These are phyloP conservation scores for Stephania cephalantha DNA, from an alignment of 164 flowering plant species.

Conservation along the genomic window DNA sequence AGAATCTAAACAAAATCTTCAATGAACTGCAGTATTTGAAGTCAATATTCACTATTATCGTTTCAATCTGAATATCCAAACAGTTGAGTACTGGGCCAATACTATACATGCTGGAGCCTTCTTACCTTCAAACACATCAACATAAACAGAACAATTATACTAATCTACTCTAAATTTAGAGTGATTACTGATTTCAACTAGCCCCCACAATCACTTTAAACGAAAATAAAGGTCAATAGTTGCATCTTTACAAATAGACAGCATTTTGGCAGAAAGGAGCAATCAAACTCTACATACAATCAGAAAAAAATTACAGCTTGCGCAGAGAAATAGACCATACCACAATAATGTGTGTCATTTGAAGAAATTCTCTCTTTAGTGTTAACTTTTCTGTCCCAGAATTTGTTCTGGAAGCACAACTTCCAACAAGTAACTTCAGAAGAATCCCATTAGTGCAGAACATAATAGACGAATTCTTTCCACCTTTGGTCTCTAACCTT, in stretches of 20 bases:
- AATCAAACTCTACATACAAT: background rate
- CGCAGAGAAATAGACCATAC: slow-evolving; percentile 24
- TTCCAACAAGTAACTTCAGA: slow-evolving; percentile 61
- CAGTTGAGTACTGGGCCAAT: background rate
- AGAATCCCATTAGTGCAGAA: slow-evolving; percentile 94
- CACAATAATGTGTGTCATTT: slow-evolving; percentile 87
- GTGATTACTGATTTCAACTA: background rate
- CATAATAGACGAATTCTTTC: slow-evolving; percentile 73
- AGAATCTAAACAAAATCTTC: background rate
- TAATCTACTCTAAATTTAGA: background rate
- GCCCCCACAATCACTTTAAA: background rate
- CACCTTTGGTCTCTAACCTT: slow-evolving; percentile 85
- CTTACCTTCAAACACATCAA: background rate
- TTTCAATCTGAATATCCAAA: background rate
- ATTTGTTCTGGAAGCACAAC: slow-evolving; percentile 26
- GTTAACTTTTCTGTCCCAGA: slow-evolving; percentile 20
- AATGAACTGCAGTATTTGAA: background rate
- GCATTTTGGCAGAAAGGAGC: background rate
- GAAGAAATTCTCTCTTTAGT: slow-evolving; percentile 23
- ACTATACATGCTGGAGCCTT: background rate
- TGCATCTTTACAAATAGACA: background rate
- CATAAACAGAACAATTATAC: background rate
- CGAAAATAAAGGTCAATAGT: background rate
- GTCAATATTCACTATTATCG: background rate
- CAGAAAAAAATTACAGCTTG: background rate